A percentile compares a stretch with the other conserved stretches of the same genome.
These are phyloP conservation scores for Colletotrichum kahawae DNA, from an alignment of 2,329 filamentous ascomycete genomes.

Conservation along the genomic window DNA sequence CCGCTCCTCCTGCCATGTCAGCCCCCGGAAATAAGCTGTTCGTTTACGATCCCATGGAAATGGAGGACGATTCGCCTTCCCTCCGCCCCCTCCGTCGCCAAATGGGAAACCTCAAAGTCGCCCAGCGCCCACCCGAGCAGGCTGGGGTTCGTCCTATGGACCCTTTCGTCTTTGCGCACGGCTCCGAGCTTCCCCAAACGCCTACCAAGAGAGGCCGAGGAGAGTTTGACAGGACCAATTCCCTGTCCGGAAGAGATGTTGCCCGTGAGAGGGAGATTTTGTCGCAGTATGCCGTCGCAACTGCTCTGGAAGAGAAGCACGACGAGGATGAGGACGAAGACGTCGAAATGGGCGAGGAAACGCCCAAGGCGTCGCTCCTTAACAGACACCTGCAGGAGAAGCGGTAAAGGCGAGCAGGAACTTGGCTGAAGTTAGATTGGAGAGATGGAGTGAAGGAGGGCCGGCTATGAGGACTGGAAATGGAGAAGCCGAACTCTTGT, in stretches of 20 bases:
- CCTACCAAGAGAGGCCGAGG: constrained; percentile 10
- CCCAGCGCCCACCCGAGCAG: not conserved
- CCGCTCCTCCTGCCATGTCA: not conserved
- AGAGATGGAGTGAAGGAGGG: not conserved
- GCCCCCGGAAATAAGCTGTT: not conserved
- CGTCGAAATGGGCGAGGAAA: not conserved
- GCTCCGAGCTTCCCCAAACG: not conserved
- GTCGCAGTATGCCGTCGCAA: not conserved
- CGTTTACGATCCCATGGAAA: not conserved
- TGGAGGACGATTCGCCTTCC: not conserved
- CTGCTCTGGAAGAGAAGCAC: not conserved
- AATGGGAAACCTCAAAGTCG: not conserved
- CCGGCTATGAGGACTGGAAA: not conserved
- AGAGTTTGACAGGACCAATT: constrained; percentile 11
- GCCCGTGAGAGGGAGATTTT: constrained; percentile 18
- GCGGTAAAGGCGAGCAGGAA: not conserved
- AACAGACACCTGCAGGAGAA: constrained; percentile 7
- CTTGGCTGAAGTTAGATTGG: not conserved
- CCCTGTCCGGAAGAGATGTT: constrained; percentile 15
- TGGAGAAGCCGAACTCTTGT: not conserved
- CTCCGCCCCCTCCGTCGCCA: not conserved
- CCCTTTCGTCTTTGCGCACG: not conserved
- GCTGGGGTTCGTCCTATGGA: not conserved
- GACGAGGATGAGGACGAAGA: not conserved
- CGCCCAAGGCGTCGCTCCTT: constrained; percentile 15